A percentile compares a stretch with the other conserved stretches of the same genome.
These are phyloP conservation scores for Heliamphora exappendiculata DNA, from an alignment of 148 eudicot genomes.

Conservation along the genomic window DNA sequence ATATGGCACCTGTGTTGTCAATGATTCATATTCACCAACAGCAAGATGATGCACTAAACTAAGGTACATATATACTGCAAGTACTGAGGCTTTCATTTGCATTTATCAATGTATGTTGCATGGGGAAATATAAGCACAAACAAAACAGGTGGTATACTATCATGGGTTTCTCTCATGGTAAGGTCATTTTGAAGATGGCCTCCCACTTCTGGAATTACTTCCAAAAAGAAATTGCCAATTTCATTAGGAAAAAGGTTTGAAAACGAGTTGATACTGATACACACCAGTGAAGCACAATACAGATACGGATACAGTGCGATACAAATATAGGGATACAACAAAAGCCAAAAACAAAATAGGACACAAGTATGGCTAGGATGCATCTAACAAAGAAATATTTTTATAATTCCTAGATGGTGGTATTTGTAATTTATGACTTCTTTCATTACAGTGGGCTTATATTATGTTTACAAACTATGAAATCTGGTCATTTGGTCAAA, in stretches of 20 bases:
- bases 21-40: background rate
- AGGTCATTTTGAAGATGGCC: background rate
- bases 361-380: background rate
- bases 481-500: no score
- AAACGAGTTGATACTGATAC: no score
- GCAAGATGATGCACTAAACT: background rate
- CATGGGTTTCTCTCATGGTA: background rate
- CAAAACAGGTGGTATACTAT: background rate
- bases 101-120: background rate
- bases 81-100: background rate
- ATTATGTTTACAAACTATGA: no score
- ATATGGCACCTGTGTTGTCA: constrained; percentile 69
- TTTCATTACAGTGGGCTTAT: no score
- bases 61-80: background rate
- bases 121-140: background rate
- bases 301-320: no score
- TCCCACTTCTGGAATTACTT: background rate
- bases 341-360: no score
- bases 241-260: no score
- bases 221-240: no score
- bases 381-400: background rate
- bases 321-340: no score
- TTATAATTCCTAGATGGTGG: background rate
- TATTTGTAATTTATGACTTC: no score
- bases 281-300: no score